A percentile compares a stretch with the other conserved stretches of the same genome.
phyloP scores from a whole-genome alignment of 371 early-diverging fungal species.

The Blastocladiella emersonii region DNA sequence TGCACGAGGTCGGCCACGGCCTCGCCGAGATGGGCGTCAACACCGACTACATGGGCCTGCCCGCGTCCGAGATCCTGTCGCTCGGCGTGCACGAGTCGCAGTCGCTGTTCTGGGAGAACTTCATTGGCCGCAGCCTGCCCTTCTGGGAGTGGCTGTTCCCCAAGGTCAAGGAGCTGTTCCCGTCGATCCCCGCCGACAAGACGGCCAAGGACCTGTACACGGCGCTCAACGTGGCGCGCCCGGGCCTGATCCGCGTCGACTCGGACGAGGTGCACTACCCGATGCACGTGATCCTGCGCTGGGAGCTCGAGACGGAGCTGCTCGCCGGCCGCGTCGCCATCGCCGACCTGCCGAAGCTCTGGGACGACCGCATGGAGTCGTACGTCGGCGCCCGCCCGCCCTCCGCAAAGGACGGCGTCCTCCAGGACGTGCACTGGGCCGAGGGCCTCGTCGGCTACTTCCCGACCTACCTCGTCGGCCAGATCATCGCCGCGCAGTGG shows the following conservation, averaged over 20 bases:
- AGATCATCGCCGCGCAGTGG: slow-evolving; percentile 21
- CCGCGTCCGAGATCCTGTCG: slow-evolving; percentile 17
- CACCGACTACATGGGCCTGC: slow-evolving; percentile 12
- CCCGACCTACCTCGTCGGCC: slow-evolving; percentile 25
- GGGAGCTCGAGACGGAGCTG: slow-evolving; percentile 21
- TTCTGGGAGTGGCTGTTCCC: slow-evolving; percentile 23
- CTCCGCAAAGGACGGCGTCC: slow-evolving; percentile 17
- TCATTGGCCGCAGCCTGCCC: slow-evolving; percentile 15
- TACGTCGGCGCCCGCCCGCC: slow-evolving; percentile 20
- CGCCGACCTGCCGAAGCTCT: slow-evolving; percentile 18
- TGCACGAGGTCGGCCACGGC: slow-evolving; percentile 27
- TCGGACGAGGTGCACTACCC: slow-evolving; percentile 27
- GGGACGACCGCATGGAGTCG: slow-evolving; percentile 27
- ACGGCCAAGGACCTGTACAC: slow-evolving; percentile 12
- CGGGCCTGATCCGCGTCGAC: slow-evolving; percentile 22
- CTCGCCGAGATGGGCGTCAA: slow-evolving; percentile 24
- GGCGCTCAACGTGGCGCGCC: slow-evolving; percentile 18
- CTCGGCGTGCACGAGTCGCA: slow-evolving; percentile 24
- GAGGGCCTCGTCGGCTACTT: slow-evolving; percentile 18
- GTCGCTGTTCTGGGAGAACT: slow-evolving; percentile 18
- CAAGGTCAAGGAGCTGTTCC: slow-evolving; percentile 17
- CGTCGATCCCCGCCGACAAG: slow-evolving; percentile 12
- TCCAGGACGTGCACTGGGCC: slow-evolving; percentile 27
- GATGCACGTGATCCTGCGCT: slow-evolving; percentile 23
- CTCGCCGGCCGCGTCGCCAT: slow-evolving; percentile 19